Percentiles rank a stretch among this genome's conserved stretches.
phyloP scores from a whole-genome alignment of 495 filamentous ascomycete species.

The Aspergillus taichungensis region DNA sequence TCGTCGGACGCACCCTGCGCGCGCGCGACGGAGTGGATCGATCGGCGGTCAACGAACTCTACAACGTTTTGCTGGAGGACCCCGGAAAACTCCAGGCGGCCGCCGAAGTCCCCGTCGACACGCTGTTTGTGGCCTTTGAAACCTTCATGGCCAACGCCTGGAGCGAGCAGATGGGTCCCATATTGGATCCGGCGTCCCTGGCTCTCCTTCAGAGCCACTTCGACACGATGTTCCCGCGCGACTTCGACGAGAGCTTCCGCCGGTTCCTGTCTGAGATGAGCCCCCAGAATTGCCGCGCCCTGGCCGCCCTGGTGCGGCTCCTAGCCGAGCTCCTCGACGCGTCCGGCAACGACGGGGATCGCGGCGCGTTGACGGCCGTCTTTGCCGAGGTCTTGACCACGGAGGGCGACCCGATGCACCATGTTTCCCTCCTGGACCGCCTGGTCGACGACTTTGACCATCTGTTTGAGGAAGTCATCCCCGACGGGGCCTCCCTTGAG shows the following conservation, averaged over 20 bases:
- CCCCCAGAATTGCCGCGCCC: slow-evolving; percentile 85
- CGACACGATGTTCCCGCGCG: slow-evolving; percentile 58
- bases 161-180: slow-evolving; percentile 77
- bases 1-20: slow-evolving; percentile 66
- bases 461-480: slow-evolving; percentile 66
- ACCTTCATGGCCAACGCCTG: slow-evolving; percentile 87
- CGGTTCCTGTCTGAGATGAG: slow-evolving; percentile 68
- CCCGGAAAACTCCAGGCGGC: slow-evolving; percentile 65
- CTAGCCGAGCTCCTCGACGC: slow-evolving; percentile 85
- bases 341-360: slow-evolving; percentile 89
- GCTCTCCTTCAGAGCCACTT: slow-evolving; percentile 65
- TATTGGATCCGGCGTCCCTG: slow-evolving; percentile 58
- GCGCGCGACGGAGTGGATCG: slow-evolving; percentile 65
- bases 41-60: slow-evolving; percentile 78
- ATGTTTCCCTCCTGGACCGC: slow-evolving; percentile 84
- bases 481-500: slow-evolving; percentile 35
- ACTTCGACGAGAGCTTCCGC: slow-evolving; percentile 83
- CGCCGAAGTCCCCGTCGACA: slow-evolving; percentile 70
- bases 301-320: slow-evolving; percentile 74
- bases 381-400: slow-evolving; percentile 83
- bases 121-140: slow-evolving; percentile 89
- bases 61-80: slow-evolving; percentile 76
- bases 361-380: slow-evolving; percentile 79
- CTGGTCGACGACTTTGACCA: slow-evolving; percentile 86
- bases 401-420: slow-evolving; percentile 68